Evolutionary conservation across 1,284 basidiomycete genomes (phyloP).

Genomic region (Cryptococcus sp.): DNA sequence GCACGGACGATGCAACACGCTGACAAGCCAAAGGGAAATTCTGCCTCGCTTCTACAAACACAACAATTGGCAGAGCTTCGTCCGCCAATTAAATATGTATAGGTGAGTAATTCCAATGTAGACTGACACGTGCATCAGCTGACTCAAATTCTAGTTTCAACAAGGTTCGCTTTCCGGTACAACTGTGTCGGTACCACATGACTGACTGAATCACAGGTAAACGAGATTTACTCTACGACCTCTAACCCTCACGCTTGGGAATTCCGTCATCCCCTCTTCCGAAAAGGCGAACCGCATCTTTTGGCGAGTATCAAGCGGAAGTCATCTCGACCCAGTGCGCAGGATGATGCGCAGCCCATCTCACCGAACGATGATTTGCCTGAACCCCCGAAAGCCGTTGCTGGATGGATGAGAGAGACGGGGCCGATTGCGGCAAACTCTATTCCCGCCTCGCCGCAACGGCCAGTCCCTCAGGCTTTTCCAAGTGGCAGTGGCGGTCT

Average conservation of each 20-base stretch:
- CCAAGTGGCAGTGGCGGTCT: slow-evolving; percentile 1
- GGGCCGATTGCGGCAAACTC: too few relatives aligned
- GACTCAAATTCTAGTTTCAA: slow-evolving; percentile 43
- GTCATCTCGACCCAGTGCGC: slow-evolving; percentile 33
- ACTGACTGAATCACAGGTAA: slow-evolving; percentile 33
- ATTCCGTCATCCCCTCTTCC: slow-evolving; percentile 54
- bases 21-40: slow-evolving; percentile 34
- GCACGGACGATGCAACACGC: not conserved
- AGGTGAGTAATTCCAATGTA: slow-evolving; percentile 38
- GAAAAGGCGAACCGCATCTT: slow-evolving; percentile 50
- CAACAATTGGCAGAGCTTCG: slow-evolving; percentile 56
- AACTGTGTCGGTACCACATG: not conserved
- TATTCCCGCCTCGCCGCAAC: not conserved
- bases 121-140: not conserved
- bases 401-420: slow-evolving; percentile 38
- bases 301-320: slow-evolving; percentile 53
- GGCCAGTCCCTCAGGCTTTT: slow-evolving; percentile 1
- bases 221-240: slow-evolving; percentile 49
- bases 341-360: slow-evolving; percentile 20
- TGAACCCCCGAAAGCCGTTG: slow-evolving; percentile 20
- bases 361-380: slow-evolving; percentile 32
- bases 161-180: slow-evolving; percentile 29
- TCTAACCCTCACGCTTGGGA: slow-evolving; percentile 53
- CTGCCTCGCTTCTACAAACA: slow-evolving; percentile 56
- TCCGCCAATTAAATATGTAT: slow-evolving; percentile 56